A percentile compares a stretch with the other conserved stretches of the same genome.
These are phyloP conservation scores for Dactylellina parvicollis DNA, from an alignment of 2,329 filamentous ascomycete genomes.

Conservation along the genomic window DNA sequence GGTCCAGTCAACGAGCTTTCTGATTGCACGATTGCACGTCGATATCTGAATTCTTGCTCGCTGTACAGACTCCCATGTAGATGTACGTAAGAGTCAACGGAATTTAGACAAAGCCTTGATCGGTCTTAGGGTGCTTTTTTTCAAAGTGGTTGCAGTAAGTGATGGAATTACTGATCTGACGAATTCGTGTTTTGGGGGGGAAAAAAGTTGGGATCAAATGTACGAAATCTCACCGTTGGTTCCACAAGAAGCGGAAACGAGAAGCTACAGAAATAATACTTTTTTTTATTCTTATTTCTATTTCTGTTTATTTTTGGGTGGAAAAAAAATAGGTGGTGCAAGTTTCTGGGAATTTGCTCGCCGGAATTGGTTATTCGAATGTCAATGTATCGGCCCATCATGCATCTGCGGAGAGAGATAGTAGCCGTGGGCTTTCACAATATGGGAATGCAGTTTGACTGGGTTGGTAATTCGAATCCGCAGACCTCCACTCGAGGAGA, in stretches of 20 bases:
- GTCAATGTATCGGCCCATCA: conserved; percentile 4
- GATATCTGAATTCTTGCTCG: background rate
- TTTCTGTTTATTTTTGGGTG: too few relatives aligned
- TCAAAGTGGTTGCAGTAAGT: conserved; percentile 24
- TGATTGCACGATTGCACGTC: conserved; percentile 38
- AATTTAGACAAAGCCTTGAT: conserved; percentile 34
- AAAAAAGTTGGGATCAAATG: conserved; percentile 45
- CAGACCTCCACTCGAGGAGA: conserved; percentile 7
- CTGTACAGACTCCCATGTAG: conserved; percentile 8
- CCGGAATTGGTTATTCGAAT: conserved; percentile 50
- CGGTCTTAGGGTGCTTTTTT: conserved; percentile 30
- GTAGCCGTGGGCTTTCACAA: conserved; percentile 20
- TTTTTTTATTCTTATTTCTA: too few relatives aligned
- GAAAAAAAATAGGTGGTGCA: conserved; percentile 22
- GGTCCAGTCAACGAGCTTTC: conserved; percentile 20
- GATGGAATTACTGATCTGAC: conserved; percentile 29
- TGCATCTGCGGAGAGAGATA: conserved; percentile 4
- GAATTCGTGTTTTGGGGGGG: background rate
- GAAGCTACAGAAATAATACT: conserved; percentile 14
- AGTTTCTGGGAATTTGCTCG: conserved; percentile 44
- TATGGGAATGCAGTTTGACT: conserved; percentile 13
- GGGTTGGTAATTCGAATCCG: conserved; percentile 17
- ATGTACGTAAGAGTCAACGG: conserved; percentile 43
- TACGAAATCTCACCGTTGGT: conserved; percentile 25
- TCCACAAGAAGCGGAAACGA: conserved; percentile 38